phyloP scores from a whole-genome alignment of 495 filamentous ascomycete genomes.

The Penicillium bialowiezense region DNA sequence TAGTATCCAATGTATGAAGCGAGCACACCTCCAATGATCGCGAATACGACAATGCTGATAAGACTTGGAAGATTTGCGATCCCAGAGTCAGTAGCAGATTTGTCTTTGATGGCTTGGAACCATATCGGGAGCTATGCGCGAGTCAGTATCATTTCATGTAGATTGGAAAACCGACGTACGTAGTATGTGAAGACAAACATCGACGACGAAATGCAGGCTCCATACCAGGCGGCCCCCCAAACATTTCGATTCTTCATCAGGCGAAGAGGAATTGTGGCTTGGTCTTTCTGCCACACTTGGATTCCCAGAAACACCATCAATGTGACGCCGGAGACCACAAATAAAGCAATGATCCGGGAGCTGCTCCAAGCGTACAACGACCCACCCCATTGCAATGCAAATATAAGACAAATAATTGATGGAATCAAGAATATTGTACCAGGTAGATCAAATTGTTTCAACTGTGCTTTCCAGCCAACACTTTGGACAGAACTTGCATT shows the following conservation, averaged over 20 bases:
- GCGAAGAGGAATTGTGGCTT: slow-evolving; percentile 62
- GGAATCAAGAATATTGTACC: slow-evolving; percentile 32
- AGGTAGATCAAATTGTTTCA: not conserved
- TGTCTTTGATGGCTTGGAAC: not conserved
- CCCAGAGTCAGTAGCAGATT: not conserved
- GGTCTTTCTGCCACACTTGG: slow-evolving; percentile 57
- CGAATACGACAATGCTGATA: not conserved
- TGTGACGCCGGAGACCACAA: slow-evolving; percentile 56
- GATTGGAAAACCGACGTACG: not conserved
- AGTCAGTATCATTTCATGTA: not conserved
- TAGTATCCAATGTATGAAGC: not conserved
- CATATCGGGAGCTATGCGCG: not conserved
- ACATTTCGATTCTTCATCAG: slow-evolving; percentile 51
- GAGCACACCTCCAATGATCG: not conserved
- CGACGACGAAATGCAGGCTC: slow-evolving; percentile 19
- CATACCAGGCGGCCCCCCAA: slow-evolving; percentile 29
- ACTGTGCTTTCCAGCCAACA: slow-evolving; percentile 17
- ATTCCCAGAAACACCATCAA: slow-evolving; percentile 50
- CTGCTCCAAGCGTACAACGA: slow-evolving; percentile 48
- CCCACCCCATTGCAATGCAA: slow-evolving; percentile 44
- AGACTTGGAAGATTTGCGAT: not conserved
- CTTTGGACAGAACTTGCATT: slow-evolving; percentile 20
- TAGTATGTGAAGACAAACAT: slow-evolving; percentile 24
- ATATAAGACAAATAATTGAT: slow-evolving; percentile 33
- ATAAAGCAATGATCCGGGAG: slow-evolving; percentile 49